Percentiles rank a stretch among this genome's conserved stretches.
phyloP scores from a whole-genome alignment of 129 eudicot species.

The Apium graveolens region DNA sequence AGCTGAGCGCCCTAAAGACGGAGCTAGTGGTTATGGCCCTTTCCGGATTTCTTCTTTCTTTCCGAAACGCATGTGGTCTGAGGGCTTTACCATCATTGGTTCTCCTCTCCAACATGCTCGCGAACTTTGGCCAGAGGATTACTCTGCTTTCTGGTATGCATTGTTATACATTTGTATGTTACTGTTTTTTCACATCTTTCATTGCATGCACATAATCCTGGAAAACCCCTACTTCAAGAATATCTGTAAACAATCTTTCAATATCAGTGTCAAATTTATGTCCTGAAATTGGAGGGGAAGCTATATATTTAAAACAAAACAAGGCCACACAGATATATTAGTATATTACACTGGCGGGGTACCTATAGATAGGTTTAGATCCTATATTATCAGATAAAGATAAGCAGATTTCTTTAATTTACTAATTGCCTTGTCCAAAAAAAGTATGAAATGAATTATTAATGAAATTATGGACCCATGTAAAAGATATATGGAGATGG shows the following conservation, averaged over 20 bases:
- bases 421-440: conserved; percentile 4
- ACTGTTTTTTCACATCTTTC: not conserved
- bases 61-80: conserved; percentile 84
- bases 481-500: not conserved
- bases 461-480: not conserved
- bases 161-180: not conserved
- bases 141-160: conserved; percentile 57
- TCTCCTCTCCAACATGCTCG: conserved; percentile 75
- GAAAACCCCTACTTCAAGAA: not conserved
- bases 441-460: not conserved
- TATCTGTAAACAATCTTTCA: not conserved
- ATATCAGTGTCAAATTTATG: not conserved
- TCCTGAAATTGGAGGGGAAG: not conserved
- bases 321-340: not conserved
- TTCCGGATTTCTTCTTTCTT: conserved; percentile 82
- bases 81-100: conserved; percentile 86
- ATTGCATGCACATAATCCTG: not conserved
- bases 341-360: not conserved
- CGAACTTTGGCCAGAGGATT: conserved; percentile 81
- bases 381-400: not conserved
- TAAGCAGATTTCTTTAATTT: not conserved
- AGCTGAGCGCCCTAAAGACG: conserved; percentile 65
- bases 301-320: not conserved
- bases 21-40: conserved; percentile 75
- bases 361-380: not conserved